Evolutionary conservation across 345 rosid species (phyloP).

Genomic region (Populus ilicifolia): DNA sequence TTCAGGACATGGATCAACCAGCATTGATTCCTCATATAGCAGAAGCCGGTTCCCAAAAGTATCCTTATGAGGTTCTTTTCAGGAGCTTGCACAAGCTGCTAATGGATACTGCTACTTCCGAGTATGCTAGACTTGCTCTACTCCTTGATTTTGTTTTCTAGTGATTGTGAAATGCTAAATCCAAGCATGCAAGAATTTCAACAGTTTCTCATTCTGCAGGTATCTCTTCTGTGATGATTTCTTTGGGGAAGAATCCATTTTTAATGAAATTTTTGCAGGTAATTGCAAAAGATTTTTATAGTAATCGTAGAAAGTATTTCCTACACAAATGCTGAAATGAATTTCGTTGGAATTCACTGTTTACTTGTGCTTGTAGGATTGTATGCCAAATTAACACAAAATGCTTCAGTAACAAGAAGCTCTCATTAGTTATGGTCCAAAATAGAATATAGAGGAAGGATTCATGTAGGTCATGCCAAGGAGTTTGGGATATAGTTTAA

Average conservation of each 20-base stretch:
- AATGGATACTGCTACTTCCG: slow-evolving; percentile 99
- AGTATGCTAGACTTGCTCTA: slow-evolving; percentile 47
- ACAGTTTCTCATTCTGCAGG: slow-evolving; percentile 39
- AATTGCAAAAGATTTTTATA: slow-evolving; percentile 9
- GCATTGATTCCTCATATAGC: slow-evolving; percentile 98
- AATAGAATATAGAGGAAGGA: background rate
- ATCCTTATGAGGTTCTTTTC: slow-evolving; percentile 96
- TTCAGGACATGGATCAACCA: slow-evolving; percentile 96
- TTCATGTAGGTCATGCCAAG: background rate
- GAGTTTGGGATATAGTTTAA: background rate
- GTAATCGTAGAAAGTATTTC: background rate
- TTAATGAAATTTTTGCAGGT: slow-evolving; percentile 88
- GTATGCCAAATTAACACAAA: background rate
- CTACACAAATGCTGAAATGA: background rate
- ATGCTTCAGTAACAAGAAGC: too few relatives aligned
- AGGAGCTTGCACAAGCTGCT: slow-evolving; percentile 93
- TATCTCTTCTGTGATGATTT: slow-evolving; percentile 93
- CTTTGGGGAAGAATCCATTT: slow-evolving; percentile 91
- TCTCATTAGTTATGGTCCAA: too few relatives aligned
- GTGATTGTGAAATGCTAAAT: slow-evolving; percentile 3
- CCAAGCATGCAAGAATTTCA: background rate
- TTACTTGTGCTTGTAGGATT: background rate
- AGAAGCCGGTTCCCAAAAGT: slow-evolving; percentile 88
- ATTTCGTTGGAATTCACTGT: background rate
- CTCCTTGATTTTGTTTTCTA: slow-evolving; percentile 17